Conservation (phyloP, 2,329 filamentous ascomycete genomes). For the Alternaria consortialis region DNA sequence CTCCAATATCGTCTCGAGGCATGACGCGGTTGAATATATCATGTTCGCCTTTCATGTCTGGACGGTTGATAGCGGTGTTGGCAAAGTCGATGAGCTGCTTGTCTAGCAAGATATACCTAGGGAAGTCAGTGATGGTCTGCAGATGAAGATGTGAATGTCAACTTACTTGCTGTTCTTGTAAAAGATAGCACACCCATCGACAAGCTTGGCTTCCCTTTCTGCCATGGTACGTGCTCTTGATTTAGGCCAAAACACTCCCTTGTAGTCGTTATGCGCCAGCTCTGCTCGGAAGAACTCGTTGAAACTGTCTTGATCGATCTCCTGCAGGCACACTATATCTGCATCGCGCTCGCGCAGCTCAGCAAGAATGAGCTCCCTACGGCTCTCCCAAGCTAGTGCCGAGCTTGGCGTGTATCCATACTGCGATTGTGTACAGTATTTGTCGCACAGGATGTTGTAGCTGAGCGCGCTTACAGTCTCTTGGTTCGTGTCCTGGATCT, state of each 20-base stretch:
- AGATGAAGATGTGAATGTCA: background rate
- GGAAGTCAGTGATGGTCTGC: slow-evolving; percentile 17
- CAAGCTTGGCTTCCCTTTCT: slow-evolving; percentile 85
- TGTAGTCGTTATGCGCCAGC: slow-evolving; percentile 87
- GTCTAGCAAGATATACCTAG: slow-evolving; percentile 81
- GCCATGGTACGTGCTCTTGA: slow-evolving; percentile 90
- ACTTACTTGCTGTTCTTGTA: slow-evolving; percentile 86
- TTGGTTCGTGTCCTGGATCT: slow-evolving; percentile 58
- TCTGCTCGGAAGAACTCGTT: slow-evolving; percentile 90
- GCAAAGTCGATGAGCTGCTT: slow-evolving; percentile 95
- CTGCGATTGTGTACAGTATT: slow-evolving; percentile 82
- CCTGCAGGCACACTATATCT: slow-evolving; percentile 92
- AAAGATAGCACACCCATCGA: slow-evolving; percentile 96
- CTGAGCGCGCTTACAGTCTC: slow-evolving; percentile 85
- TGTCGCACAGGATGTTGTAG: slow-evolving; percentile 96
- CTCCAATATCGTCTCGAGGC: slow-evolving; percentile 96
- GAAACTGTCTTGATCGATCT: slow-evolving; percentile 91
- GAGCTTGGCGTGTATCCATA: slow-evolving; percentile 91
- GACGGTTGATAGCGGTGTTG: slow-evolving; percentile 88
- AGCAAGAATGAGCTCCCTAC: slow-evolving; percentile 81
- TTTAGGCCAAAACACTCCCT: slow-evolving; percentile 92
- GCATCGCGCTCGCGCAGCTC: slow-evolving; percentile 82
- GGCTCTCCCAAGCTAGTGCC: slow-evolving; percentile 86
- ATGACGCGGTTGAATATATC: slow-evolving; percentile 99
- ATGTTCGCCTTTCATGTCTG: slow-evolving; percentile 96